A percentile compares a stretch with the other conserved stretches of the same genome.
Evolutionary conservation across 306 rosid species (phyloP).

Genomic region (Hippophae gyantsensis): DNA sequence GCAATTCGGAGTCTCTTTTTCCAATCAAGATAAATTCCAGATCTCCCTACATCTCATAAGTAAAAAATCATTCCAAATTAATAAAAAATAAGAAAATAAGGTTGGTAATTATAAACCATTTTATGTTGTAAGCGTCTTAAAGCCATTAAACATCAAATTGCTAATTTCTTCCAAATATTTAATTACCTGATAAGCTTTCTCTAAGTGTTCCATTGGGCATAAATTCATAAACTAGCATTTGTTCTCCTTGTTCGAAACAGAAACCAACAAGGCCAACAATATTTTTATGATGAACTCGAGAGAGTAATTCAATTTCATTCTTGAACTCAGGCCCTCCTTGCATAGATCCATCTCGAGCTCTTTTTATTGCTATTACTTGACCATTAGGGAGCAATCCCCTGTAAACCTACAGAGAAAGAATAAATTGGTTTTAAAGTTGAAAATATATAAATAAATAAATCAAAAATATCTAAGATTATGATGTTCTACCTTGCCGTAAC

Average conservation of each 20-base stretch:
- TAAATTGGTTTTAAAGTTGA: too few species aligned
- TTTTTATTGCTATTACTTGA: constrained; percentile 10
- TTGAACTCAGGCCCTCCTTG: constrained; percentile 1
- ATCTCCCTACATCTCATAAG: constrained; percentile 1
- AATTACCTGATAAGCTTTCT: constrained; percentile 8
- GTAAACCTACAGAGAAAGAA: not conserved
- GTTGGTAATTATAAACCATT: not conserved
- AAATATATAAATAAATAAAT: too few species aligned
- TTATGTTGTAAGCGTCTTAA: not conserved
- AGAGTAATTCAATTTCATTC: constrained; percentile 7
- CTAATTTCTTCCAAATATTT: not conserved
- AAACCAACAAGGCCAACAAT: constrained; percentile 10
- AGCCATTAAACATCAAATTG: not conserved
- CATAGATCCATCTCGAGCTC: constrained; percentile 12
- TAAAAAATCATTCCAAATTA: not conserved
- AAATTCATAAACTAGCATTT: constrained; percentile 15
- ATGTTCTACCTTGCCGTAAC: not conserved
- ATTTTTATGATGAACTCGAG: constrained; percentile 11
- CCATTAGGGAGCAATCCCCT: constrained; percentile 9
- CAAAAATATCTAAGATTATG: too few species aligned
- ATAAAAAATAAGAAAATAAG: too few species aligned
- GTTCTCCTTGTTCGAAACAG: constrained; percentile 10
- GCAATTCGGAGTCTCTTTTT: not conserved
- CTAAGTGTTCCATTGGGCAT: constrained; percentile 13
- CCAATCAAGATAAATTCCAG: constrained; percentile 8